Percentiles rank a stretch among this genome's conserved stretches.
phyloP scores from a whole-genome alignment of 768 basidiomycete genomes.

The Daedaleopsis sinensis region DNA sequence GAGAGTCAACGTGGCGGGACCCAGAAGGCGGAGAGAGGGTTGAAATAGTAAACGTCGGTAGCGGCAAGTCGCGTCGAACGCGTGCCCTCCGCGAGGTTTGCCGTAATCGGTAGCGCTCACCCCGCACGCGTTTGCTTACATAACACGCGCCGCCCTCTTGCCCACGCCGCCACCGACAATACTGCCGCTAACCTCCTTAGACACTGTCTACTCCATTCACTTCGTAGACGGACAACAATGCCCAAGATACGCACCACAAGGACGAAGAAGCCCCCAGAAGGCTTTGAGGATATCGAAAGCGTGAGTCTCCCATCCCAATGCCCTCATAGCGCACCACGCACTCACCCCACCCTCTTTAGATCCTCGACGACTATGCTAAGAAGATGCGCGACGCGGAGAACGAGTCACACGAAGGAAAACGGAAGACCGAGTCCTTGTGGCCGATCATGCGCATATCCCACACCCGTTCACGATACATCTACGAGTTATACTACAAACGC shows the following conservation, averaged over 20 bases:
- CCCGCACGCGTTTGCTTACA: conserved; percentile 23
- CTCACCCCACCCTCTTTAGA: conserved; percentile 43
- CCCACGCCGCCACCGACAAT: conserved; percentile 3
- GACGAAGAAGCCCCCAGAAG: conserved; percentile 94
- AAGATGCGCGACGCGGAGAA: conserved; percentile 99
- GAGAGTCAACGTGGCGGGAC: conserved; percentile 7
- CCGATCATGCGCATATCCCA: conserved; percentile 98
- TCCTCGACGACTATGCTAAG: conserved; percentile 97
- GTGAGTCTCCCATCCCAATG: conserved; percentile 41
- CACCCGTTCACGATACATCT: conserved; percentile 94
- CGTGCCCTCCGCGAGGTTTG: conserved; percentile 22
- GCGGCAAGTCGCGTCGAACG: conserved; percentile 23
- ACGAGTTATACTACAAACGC: conserved; percentile 98
- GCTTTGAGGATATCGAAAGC: conserved; percentile 90
- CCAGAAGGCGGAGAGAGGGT: conserved; percentile 1
- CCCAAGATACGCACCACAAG: conserved; percentile 92
- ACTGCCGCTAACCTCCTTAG: conserved; percentile 1
- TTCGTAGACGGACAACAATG: conserved; percentile 50
- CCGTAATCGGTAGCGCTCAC: too few species aligned
- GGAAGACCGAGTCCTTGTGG: conserved; percentile 91
- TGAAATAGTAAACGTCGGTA: conserved; percentile 20
- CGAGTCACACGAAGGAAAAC: conserved; percentile 97
- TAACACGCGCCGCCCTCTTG: conserved; percentile 16
- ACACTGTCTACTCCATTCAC: conserved; percentile 8
- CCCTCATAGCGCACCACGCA: neutral